Evolutionary conservation across 2,329 filamentous ascomycete genomes (phyloP).

Genomic region (Pestalotiopsis sp.): DNA sequence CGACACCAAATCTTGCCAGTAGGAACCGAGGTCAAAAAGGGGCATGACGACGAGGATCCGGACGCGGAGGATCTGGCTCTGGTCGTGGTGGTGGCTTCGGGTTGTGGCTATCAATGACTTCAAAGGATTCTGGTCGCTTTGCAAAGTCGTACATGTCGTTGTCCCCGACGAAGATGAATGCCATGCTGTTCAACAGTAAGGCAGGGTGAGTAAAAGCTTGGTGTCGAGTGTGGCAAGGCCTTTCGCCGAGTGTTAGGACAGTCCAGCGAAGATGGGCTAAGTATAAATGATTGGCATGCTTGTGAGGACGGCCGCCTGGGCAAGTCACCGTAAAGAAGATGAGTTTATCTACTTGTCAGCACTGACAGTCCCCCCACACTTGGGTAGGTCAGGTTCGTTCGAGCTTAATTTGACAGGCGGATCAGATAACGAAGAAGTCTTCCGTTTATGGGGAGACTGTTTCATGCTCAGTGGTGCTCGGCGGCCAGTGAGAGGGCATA

Average conservation of each 20-base stretch:
- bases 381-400: neutral
- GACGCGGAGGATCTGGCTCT: slow-evolving; percentile 32
- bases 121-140: neutral
- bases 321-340: neutral
- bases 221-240: neutral
- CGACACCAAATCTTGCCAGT: neutral
- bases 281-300: neutral
- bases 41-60: slow-evolving; percentile 20
- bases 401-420: slow-evolving; percentile 8
- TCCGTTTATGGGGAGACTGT: slow-evolving; percentile 8
- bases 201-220: neutral
- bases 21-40: neutral
- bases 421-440: slow-evolving; percentile 5
- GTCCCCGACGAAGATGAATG: too few species aligned
- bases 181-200: neutral
- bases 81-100: slow-evolving; percentile 32
- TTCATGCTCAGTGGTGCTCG: neutral
- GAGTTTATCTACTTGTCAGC: slow-evolving; percentile 10
- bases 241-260: neutral
- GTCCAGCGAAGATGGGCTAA: neutral
- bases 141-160: neutral
- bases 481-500: slow-evolving; percentile 9
- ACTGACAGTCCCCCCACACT: neutral
- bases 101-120: slow-evolving; percentile 19
- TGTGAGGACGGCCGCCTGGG: neutral